Percentiles rank a stretch among this genome's conserved stretches.
Evolutionary conservation across 2,329 filamentous ascomycete genomes (phyloP).

Genomic region (Leptographium wingfieldii): DNA sequence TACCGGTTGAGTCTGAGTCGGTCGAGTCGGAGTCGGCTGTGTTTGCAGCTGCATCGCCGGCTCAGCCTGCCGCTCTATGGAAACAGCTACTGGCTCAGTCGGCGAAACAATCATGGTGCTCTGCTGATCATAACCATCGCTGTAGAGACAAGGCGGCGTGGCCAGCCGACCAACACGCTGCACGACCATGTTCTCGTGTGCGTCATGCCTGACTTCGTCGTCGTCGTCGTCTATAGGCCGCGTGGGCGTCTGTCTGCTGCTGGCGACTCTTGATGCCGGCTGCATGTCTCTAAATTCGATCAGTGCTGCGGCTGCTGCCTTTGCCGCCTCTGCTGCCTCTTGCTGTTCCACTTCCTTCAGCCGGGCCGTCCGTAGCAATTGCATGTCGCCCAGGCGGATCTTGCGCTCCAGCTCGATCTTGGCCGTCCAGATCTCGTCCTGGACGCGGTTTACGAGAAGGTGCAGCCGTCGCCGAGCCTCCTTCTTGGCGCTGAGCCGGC

Average conservation of each 20-base stretch:
- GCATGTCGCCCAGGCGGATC: not conserved
- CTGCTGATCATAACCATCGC: not conserved
- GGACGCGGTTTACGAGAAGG: conserved; percentile 4
- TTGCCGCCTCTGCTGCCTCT: not conserved
- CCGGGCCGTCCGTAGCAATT: not conserved
- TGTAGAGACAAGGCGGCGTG: not conserved
- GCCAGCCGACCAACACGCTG: not conserved
- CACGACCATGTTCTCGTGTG: not conserved
- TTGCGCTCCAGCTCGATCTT: conserved; percentile 2
- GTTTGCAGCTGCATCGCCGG: not conserved
- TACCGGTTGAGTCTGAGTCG: too few relatives aligned
- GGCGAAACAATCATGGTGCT: not conserved
- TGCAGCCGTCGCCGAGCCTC: conserved; percentile 3
- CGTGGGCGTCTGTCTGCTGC: not conserved
- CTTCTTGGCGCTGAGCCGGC: not conserved
- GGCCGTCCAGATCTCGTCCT: conserved; percentile 7
- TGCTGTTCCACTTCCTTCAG: not conserved
- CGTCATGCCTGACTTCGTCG: not conserved
- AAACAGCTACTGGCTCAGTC: not conserved
- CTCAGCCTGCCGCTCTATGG: not conserved
- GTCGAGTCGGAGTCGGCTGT: not conserved
- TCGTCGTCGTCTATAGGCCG: not conserved
- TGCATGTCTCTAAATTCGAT: not conserved
- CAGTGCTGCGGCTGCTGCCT: not conserved
- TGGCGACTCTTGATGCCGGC: not conserved